A percentile compares a stretch with the other conserved stretches of the same genome.
These are phyloP conservation scores for Candida sphagnicola DNA, from an alignment of 805 yeast species.

Conservation along the genomic window DNA sequence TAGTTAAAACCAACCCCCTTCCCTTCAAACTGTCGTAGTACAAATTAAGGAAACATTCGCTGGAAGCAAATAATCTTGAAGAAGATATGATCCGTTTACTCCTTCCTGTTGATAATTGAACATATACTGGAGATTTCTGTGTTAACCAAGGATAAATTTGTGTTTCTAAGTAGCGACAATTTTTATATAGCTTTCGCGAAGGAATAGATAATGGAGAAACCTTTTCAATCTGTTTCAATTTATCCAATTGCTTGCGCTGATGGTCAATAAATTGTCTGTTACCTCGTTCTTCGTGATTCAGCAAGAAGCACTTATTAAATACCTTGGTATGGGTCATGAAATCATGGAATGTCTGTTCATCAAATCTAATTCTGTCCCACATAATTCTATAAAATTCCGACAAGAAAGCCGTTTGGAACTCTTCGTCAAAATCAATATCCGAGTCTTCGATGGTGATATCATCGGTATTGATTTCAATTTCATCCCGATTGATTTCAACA, in stretches of 20 bases:
- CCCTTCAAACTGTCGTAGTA: constrained; percentile 20
- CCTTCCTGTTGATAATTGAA: constrained; percentile 5
- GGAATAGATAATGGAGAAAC: neutral
- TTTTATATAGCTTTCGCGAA: constrained; percentile 2
- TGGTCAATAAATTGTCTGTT: constrained; percentile 2
- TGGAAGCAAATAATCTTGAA: constrained; percentile 3
- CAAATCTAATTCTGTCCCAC: constrained; percentile 14
- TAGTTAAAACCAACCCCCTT: constrained; percentile 30
- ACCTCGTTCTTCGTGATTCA: constrained; percentile 2
- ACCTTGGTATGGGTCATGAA: constrained; percentile 19
- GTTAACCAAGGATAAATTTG: constrained; percentile 23
- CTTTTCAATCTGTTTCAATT: constrained; percentile 2
- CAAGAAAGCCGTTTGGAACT: neutral
- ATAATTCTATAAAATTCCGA: constrained; percentile 5
- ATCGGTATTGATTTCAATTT: constrained; percentile 5
- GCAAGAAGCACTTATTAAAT: constrained; percentile 20
- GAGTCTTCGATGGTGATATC: constrained; percentile 6
- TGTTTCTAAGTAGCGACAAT: constrained; percentile 10
- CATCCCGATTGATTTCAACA: constrained; percentile 5
- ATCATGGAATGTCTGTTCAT: constrained; percentile 21
- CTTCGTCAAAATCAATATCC: constrained; percentile 7
- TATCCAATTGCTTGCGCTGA: constrained; percentile 6
- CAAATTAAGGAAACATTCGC: constrained; percentile 2
- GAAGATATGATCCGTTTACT: constrained; percentile 1
- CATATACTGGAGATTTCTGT: constrained; percentile 15